Base-by-base conservation (phyloP, 495 filamentous ascomycete species). In the Penicillium diatomitis region DNA sequence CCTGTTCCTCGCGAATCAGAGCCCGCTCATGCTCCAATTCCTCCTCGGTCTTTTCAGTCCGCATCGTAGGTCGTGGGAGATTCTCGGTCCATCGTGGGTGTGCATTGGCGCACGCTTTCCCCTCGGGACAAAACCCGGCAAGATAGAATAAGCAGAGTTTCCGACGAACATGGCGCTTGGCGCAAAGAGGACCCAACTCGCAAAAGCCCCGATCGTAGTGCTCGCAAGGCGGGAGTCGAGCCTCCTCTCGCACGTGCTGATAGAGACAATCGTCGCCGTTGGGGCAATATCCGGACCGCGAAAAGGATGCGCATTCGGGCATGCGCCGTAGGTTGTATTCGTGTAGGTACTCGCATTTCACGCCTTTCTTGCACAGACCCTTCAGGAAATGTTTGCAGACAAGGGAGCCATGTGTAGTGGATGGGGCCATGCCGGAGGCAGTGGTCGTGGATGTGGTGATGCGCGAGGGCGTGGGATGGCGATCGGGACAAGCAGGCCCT, bases 301-400 rank as follows among this genome's bases (percentile, higher is more conserved):
- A 80, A 57, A 88, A 92, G 59, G 88, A 89, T 61, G 89, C 92
- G 72, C 92, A 98, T 69, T 96, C 92, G 41, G 90, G 88, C 91
- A 95, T 94, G 68, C 90, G 87, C 42, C 92, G 84, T 55, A 98
- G 80, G 75, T 98, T 96, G 76, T 94, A 98, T 71, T 96, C 91
- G 72, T 98, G 92, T 49, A 96, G 74, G 62, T 95, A 98, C 70
- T 96, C 92, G 79, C 92, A 98, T 48, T 79, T 78, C 51, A 92
- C 79, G 34, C 91, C 94, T 67, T 97, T 97, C 66, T 97, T 98
- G 76, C 92, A 98, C 28, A 98, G 83, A 0, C 88, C 90, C 55
- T 94, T 86, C 54, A 97, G 82, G 82, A 94, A 98, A 78, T 97
- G 92, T 71, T 98, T 98, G 82, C 92, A 98, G 48, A 98, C 89